phyloP scores from a whole-genome alignment of 179 eudicot species.

The Silene coronaria region DNA sequence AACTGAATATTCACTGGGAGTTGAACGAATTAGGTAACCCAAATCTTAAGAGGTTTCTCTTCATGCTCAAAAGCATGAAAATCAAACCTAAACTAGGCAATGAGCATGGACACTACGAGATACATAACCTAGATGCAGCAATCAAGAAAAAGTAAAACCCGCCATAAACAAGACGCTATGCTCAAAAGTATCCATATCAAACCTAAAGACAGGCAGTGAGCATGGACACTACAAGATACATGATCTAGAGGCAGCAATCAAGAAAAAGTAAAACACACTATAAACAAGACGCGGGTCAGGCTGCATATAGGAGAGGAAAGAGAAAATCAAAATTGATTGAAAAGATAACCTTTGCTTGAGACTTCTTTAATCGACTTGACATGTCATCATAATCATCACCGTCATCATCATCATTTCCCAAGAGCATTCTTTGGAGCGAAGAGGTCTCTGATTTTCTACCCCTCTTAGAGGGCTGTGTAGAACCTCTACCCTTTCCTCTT shows the following conservation, averaged over 20 bases:
- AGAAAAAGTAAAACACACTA: background rate
- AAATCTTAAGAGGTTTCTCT: background rate
- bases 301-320: background rate
- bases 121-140: background rate
- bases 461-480: slow-evolving; percentile 66
- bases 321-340: slow-evolving; percentile 2
- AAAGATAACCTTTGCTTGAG: slow-evolving; percentile 58
- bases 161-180: background rate
- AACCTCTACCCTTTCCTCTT: slow-evolving; percentile 76
- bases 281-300: background rate
- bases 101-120: background rate
- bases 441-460: slow-evolving; percentile 68
- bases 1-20: background rate
- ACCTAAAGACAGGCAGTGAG: background rate
- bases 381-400: slow-evolving; percentile 56
- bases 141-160: slow-evolving; percentile 2
- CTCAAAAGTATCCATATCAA: background rate
- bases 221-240: background rate
- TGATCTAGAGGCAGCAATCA: background rate
- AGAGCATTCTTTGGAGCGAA: slow-evolving; percentile 57
- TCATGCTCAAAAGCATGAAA: background rate
- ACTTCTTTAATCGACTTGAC: slow-evolving; percentile 41
- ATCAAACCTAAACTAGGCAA: background rate
- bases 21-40: background rate
- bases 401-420: slow-evolving; percentile 49